Conservation (phyloP, 805 yeast species). For the Helenozyma baotianmanensis region DNA sequence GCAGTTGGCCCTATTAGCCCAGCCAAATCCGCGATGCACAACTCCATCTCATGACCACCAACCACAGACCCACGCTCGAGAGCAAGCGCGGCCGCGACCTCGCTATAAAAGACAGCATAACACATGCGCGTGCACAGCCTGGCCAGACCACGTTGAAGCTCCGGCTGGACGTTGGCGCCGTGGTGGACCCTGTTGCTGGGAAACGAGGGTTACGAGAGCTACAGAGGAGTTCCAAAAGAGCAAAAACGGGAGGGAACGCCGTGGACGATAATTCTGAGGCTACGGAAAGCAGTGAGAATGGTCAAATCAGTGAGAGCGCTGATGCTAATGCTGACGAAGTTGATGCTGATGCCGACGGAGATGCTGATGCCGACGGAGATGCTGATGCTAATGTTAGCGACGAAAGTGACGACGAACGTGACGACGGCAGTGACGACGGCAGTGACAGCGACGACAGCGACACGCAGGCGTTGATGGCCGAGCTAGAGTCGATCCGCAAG, state of each 20-base stretch:
- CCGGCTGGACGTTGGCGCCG: conserved; percentile 23
- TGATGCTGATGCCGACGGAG: neutral
- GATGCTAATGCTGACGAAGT: neutral
- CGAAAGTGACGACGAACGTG: neutral
- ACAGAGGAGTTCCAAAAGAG: conserved; percentile 9
- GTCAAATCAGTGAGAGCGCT: neutral
- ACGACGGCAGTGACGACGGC: conserved; percentile 5
- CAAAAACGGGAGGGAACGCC: neutral
- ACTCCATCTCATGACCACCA: conserved; percentile 43
- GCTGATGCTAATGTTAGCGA: conserved; percentile 1
- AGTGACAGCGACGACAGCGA: conserved; percentile 10
- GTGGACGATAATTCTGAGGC: neutral
- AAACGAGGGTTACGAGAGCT: conserved; percentile 23
- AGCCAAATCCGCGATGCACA: too few species aligned
- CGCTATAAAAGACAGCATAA: conserved; percentile 29
- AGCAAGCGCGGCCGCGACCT: conserved; percentile 34
- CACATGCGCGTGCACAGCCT: conserved; percentile 29
- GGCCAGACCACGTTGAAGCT: conserved; percentile 31
- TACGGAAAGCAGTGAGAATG: neutral
- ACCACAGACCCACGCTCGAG: conserved; percentile 41
- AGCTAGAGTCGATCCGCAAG: conserved; percentile 16
- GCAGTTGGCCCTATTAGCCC: too few species aligned
- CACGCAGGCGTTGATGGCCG: conserved; percentile 17
- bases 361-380: neutral
- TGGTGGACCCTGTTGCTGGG: conserved; percentile 13